A percentile compares a stretch with the other conserved stretches of the same genome.
Evolutionary conservation across 371 early-diverging fungal genomes (phyloP).

Genomic region (Astathelohania contejeani): DNA sequence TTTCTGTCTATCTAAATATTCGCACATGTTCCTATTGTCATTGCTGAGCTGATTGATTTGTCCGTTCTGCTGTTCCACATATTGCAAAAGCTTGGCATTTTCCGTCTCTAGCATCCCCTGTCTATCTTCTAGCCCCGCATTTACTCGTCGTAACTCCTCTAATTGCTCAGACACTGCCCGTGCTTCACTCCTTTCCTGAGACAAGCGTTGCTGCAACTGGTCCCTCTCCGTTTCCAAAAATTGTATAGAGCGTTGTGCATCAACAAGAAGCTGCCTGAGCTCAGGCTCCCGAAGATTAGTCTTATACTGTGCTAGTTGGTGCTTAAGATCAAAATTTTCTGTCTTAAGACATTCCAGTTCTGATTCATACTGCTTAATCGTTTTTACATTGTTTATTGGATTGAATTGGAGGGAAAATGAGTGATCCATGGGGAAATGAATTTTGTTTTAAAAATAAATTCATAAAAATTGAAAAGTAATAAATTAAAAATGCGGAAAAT

Average conservation of each 20-base stretch:
- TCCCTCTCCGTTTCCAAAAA: slow-evolving; percentile 26
- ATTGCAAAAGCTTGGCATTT: slow-evolving; percentile 1
- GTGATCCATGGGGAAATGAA: slow-evolving; percentile 21
- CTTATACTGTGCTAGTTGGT: slow-evolving; percentile 28
- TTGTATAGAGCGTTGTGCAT: no score
- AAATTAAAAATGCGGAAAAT: no score
- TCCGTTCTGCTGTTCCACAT: no score
- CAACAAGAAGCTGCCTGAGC: slow-evolving; percentile 5
- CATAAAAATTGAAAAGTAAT: no score
- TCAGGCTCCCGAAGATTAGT: not conserved
- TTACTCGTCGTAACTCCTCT: slow-evolving; percentile 10
- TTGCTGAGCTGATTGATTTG: no score
- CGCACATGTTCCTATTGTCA: no score
- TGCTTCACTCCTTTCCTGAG: no score
- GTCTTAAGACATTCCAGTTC: slow-evolving; percentile 32
- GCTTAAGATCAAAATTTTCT: slow-evolving; percentile 43
- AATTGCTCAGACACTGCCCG: no score
- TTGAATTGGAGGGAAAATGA: slow-evolving; percentile 46
- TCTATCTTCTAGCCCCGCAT: slow-evolving; percentile 16
- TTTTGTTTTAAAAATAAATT: no score
- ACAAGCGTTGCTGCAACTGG: slow-evolving; percentile 23
- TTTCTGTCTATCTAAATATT: no score
- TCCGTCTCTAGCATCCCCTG: slow-evolving; percentile 9
- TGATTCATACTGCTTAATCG: slow-evolving; percentile 43
- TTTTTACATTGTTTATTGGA: slow-evolving; percentile 34